phyloP scores from a whole-genome alignment of 768 basidiomycete species.

The Suillus subluteus region DNA sequence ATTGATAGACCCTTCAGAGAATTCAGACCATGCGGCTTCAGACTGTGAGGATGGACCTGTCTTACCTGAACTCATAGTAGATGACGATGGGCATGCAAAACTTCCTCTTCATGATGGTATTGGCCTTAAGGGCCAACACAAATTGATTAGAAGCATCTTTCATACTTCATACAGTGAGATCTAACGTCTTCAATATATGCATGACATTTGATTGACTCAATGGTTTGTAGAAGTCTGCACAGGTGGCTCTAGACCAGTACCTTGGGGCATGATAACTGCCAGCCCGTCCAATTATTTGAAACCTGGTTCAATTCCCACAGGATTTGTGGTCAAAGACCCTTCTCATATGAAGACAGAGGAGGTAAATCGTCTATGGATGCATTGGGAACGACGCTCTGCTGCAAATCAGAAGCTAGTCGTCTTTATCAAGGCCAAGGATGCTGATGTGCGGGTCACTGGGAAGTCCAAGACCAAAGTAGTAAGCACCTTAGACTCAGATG shows the following conservation, averaged over 20 bases:
- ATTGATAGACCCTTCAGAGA: neutral
- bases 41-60: neutral
- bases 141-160: slow-evolving; percentile 1
- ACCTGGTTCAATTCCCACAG: neutral
- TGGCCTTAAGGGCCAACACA: slow-evolving; percentile 4
- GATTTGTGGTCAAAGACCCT: neutral
- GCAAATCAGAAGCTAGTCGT: neutral
- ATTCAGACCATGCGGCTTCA: slow-evolving; percentile 11
- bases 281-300: neutral
- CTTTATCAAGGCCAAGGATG: neutral
- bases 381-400: neutral
- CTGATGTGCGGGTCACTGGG: neutral
- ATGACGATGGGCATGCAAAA: neutral
- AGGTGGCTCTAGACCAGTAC: neutral
- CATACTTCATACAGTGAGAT: neutral
- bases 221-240: neutral
- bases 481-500: neutral
- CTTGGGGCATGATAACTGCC: neutral
- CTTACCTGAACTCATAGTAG: neutral
- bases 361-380: neutral
- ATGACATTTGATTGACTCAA: neutral
- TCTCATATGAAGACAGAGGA: neutral
- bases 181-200: neutral
- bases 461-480: neutral
- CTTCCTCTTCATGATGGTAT: neutral